phyloP scores from a whole-genome alignment of 176 grass and related monocot species.

The Avena sativa region DNA sequence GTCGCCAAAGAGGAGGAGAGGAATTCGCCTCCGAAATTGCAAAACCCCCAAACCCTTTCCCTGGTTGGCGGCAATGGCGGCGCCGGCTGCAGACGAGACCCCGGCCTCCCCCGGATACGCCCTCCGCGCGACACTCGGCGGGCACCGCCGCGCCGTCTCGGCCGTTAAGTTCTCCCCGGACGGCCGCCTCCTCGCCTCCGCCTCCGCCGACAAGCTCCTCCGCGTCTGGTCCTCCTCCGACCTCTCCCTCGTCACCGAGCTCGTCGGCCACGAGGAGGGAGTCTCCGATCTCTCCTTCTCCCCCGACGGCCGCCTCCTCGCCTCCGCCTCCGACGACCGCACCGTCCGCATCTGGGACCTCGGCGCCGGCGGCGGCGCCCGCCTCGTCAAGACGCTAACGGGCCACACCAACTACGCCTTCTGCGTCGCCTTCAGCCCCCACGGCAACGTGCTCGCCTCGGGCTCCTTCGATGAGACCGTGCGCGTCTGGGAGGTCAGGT shows the following conservation, averaged over 20 bases:
- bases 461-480: constrained; percentile 96
- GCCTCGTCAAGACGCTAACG: constrained; percentile 67
- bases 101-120: constrained; percentile 52
- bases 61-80: constrained; percentile 41
- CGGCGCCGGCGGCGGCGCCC: constrained; percentile 51
- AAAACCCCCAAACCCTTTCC: constrained; percentile 50
- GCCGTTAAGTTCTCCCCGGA: constrained; percentile 90
- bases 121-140: constrained; percentile 63
- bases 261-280: constrained; percentile 61
- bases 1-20: constrained; percentile 6
- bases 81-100: constrained; percentile 40
- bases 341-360: constrained; percentile 95
- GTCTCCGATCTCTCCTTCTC: constrained; percentile 94
- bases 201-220: constrained; percentile 80
- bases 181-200: constrained; percentile 79
- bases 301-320: constrained; percentile 68
- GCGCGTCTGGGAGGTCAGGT: constrained; percentile 89
- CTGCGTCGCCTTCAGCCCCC: constrained; percentile 89
- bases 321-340: constrained; percentile 88
- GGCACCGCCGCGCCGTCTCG: constrained; percentile 72
- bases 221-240: constrained; percentile 71
- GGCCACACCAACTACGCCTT: constrained; percentile 98
- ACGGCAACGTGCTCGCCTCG: constrained; percentile 83
- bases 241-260: constrained; percentile 57
- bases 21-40: background rate